phyloP scores from a whole-genome alignment of 2,329 filamentous ascomycete species.

The Aspergillus piperis region DNA sequence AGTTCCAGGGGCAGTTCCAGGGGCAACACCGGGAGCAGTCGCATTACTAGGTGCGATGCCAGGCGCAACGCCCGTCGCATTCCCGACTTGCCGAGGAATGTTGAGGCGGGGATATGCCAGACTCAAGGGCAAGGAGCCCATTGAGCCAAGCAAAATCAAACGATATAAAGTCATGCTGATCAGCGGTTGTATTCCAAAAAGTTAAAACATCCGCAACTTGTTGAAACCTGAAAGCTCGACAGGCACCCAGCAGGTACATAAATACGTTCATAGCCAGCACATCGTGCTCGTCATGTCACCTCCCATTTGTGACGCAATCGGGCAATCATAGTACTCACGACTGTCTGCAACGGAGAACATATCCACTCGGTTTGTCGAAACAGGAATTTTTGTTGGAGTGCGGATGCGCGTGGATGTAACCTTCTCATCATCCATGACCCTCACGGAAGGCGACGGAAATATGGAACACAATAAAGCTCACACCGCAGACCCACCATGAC shows the following conservation, averaged over 20 bases:
- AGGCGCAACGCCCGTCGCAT: not conserved
- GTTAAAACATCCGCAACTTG: not conserved
- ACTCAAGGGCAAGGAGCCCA: constrained; percentile 1
- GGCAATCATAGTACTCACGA: not conserved
- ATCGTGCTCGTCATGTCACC: not conserved
- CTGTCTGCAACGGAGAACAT: not conserved
- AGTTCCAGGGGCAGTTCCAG: not conserved
- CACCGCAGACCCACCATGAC: not conserved
- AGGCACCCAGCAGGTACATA: not conserved
- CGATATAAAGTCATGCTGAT: not conserved
- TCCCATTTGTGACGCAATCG: constrained; percentile 5
- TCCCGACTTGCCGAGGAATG: not conserved
- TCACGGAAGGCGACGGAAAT: not conserved
- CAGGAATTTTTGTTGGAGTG: not conserved
- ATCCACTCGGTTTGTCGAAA: not conserved
- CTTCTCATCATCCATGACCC: not conserved
- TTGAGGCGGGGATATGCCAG: not conserved
- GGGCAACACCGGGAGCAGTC: not conserved
- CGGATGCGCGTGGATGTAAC: constrained; percentile 1
- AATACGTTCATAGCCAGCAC: not conserved
- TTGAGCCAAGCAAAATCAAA: not conserved
- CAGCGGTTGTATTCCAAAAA: not conserved
- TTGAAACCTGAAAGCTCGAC: not conserved
- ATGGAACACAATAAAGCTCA: not conserved
- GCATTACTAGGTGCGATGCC: not conserved